Conservation (phyloP, 169 alveolate genomes). For the Plasmodium gallinaceum region DNA sequence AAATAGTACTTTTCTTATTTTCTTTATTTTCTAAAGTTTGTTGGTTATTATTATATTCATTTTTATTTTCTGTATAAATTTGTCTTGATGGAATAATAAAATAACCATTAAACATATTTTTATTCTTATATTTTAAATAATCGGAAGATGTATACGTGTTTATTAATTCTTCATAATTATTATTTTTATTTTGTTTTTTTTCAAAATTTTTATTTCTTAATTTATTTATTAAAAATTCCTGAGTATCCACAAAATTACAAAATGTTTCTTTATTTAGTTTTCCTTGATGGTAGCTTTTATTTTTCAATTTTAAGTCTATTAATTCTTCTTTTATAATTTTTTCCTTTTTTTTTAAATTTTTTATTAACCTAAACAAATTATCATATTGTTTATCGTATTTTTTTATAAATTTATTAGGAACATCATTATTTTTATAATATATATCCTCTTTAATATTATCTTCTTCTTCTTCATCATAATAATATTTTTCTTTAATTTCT, state of each 20-base stretch:
- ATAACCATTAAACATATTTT: conserved; percentile 22
- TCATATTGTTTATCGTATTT: conserved; percentile 41
- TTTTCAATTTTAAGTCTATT: conserved; percentile 22
- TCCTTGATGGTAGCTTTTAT: not conserved
- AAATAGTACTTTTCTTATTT: not conserved
- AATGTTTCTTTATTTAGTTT: conserved; percentile 14
- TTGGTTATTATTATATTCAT: not conserved
- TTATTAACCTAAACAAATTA: conserved; percentile 24
- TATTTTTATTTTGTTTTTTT: not conserved
- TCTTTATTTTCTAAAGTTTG: not conserved
- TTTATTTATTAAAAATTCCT: conserved; percentile 28
- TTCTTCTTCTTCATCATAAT: conserved; percentile 68
- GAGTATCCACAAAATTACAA: conserved; percentile 53
- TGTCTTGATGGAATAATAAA: conserved; percentile 55
- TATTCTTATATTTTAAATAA: not conserved
- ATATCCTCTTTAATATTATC: conserved; percentile 10
- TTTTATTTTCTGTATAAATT: not conserved
- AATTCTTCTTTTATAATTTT: conserved; percentile 46
- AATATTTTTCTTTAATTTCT: conserved; percentile 60
- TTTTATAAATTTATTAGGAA: conserved; percentile 44
- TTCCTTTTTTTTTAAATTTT: conserved; percentile 27
- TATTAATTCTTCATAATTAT: not conserved
- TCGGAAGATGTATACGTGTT: not conserved
- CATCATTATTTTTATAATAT: not conserved
- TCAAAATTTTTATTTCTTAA: conserved; percentile 5